Base-by-base conservation (phyloP, 164 flowering plant genomes). In the Stephania cephalantha region DNA sequence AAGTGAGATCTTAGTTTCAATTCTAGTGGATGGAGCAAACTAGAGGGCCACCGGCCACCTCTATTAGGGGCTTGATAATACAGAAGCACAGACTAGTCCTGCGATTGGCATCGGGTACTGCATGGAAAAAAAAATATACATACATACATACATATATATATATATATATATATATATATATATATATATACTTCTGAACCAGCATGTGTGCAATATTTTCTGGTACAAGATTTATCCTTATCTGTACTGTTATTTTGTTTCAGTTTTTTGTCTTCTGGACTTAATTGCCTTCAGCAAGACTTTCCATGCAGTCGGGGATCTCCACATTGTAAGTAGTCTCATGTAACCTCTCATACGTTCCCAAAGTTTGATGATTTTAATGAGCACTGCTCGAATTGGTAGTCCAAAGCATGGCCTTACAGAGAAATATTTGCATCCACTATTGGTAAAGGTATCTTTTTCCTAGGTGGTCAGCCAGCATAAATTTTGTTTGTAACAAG, bases 251-350 rank as follows among this genome's bases (percentile, higher is more conserved):
- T 58, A 58, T 73, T 53, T 76, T 17, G 17, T 61, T 80, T 58
- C 82, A 88, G 95, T 76, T 69, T 6, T 74, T 74, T 87, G 69
- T 86, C 88, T 74, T 73, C 83, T n/a, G 91, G 94, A 66, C 76
- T 88, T 76, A 78, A 79, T 75, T 93, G 98, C 74, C 91, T 91
- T 73, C 95, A 91, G 44, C 70, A 83, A 44, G 81, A 84, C 73
- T 93, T 90, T 74, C 86, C 90, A 25, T 93, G 98, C 85, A 72
- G 83, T 77, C 80, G 87, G 63, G 90, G 81, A 66, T 3, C 79
- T 25, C 90, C 88, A 75, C 66, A 48, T 1, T 87, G 94, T 91
- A 82, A 88, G 94, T 84, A 30, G 64, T 68, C 55, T 69, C 35
- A 3, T 61, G 25, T 70, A 20, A 5, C 17, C 42, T 31, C 68